phyloP scores from a whole-genome alignment of 192 early-diverging fungal species.

The Rhizophagus prolifer region DNA sequence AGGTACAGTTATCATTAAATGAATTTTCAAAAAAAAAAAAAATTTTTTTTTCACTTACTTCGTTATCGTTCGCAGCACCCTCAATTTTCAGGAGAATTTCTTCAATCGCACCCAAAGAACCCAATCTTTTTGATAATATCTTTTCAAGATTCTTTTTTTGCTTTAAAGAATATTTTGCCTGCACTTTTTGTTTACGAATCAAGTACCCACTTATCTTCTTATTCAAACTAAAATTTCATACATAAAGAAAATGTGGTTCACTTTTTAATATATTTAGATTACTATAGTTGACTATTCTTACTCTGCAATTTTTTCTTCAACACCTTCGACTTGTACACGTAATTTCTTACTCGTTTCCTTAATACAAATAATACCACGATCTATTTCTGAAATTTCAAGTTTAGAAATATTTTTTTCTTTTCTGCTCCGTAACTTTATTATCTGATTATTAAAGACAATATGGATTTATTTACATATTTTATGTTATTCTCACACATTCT shows the following conservation, averaged over 20 bases:
- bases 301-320: slow-evolving; percentile 57
- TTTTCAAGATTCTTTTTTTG: slow-evolving; percentile 53
- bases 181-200: slow-evolving; percentile 46
- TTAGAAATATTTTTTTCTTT: slow-evolving; percentile 31
- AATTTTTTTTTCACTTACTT: slow-evolving; percentile 39
- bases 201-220: slow-evolving; percentile 43
- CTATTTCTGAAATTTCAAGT: slow-evolving; percentile 50
- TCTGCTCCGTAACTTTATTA: slow-evolving; percentile 38
- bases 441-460: slow-evolving; percentile 5
- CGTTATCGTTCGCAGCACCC: slow-evolving; percentile 58
- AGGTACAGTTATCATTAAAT: not conserved
- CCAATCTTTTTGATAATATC: slow-evolving; percentile 56
- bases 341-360: slow-evolving; percentile 52
- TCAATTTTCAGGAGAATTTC: slow-evolving; percentile 63
- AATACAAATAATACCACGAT: slow-evolving; percentile 59
- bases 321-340: slow-evolving; percentile 53
- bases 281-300: slow-evolving; percentile 33
- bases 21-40: not conserved
- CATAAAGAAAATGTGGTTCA: too few species aligned
- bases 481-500: too few species aligned
- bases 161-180: slow-evolving; percentile 54
- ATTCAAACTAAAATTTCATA: not conserved
- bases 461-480: too few species aligned
- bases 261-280: not conserved
- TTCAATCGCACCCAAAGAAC: slow-evolving; percentile 59